Evolutionary conservation across 495 filamentous ascomycete species (phyloP).

Genomic region (Tuber magnatum): DNA sequence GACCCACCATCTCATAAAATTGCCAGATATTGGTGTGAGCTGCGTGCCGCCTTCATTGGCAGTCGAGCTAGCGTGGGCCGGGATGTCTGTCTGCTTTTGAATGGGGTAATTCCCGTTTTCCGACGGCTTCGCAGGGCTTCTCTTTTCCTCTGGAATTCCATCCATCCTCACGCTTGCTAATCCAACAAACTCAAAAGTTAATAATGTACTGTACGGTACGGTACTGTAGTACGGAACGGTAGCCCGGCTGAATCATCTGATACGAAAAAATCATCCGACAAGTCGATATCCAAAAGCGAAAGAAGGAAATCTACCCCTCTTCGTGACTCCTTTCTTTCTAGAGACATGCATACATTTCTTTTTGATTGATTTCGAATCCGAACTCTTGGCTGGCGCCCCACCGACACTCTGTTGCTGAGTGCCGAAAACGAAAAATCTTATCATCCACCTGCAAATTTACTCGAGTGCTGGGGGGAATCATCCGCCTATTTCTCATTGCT

Average conservation of each 20-base stretch:
- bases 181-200: neutral
- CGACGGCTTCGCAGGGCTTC: neutral
- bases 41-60: neutral
- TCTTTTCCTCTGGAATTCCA: neutral
- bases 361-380: neutral
- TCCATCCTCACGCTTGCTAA: neutral
- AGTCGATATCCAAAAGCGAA: neutral
- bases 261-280: neutral
- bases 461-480: neutral
- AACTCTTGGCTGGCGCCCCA: neutral
- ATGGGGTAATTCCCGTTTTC: neutral
- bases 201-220: neutral
- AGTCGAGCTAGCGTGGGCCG: neutral
- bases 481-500: too few relatives aligned
- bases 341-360: neutral
- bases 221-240: neutral
- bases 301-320: neutral
- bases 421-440: neutral
- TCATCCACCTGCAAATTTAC: too few relatives aligned
- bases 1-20: neutral
- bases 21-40: neutral
- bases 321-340: neutral
- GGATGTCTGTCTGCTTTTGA: neutral
- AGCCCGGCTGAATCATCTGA: neutral
- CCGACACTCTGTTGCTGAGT: neutral